Percentiles rank a stretch among this genome's conserved stretches.
phyloP scores from a whole-genome alignment of 2,329 filamentous ascomycete species.

The Lasiodiplodia citricola region DNA sequence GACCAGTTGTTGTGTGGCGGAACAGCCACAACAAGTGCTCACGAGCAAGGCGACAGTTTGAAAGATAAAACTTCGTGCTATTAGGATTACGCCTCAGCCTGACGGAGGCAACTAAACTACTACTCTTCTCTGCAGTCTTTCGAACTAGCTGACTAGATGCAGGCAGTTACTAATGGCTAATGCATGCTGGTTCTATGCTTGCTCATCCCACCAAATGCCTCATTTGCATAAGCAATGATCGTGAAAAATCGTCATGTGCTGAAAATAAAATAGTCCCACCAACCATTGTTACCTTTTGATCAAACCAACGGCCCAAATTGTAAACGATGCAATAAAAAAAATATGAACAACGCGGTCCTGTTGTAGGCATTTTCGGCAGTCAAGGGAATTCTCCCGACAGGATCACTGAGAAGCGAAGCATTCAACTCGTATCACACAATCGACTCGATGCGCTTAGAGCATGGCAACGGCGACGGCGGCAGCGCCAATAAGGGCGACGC shows the following conservation, averaged over 20 bases:
- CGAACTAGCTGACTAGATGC: neutral
- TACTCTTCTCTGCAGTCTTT: neutral
- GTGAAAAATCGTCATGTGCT: constrained; percentile 16
- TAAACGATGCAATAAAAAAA: neutral
- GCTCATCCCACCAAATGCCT: neutral
- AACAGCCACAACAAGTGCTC: neutral
- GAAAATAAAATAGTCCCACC: neutral
- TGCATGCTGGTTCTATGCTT: constrained; percentile 17
- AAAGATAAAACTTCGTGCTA: neutral
- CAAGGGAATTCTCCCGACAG: neutral
- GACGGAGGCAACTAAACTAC: neutral
- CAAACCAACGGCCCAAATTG: neutral
- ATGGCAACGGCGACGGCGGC: constrained; percentile 23
- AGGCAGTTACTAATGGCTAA: neutral
- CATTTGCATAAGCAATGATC: neutral
- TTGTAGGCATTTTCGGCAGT: neutral
- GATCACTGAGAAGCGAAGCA: constrained; percentile 6
- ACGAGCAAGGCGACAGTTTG: too few species aligned
- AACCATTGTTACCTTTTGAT: neutral
- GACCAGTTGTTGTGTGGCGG: too few species aligned
- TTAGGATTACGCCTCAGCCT: constrained; percentile 17
- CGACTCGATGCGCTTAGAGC: neutral
- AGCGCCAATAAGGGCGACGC: constrained; percentile 20
- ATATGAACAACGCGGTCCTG: constrained; percentile 12
- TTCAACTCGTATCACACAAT: neutral